A percentile compares a stretch with the other conserved stretches of the same genome.
Evolutionary conservation across 2,329 filamentous ascomycete species (phyloP).

Genomic region (Aciculosporium take): DNA sequence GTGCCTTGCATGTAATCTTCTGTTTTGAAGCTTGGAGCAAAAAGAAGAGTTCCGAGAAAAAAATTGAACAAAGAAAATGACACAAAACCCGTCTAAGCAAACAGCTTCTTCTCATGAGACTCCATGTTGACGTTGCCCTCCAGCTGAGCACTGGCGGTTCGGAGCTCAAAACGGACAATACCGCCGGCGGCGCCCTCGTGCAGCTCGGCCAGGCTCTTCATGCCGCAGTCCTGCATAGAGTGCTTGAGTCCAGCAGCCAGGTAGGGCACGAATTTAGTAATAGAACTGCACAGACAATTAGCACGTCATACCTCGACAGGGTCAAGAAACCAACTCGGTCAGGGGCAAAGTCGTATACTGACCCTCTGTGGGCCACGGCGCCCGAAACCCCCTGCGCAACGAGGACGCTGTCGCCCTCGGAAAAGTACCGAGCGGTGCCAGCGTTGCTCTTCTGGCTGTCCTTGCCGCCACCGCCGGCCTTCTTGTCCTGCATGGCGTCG

Average conservation of each 20-base stretch:
- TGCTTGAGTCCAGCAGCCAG: constrained; percentile 92
- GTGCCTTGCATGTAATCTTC: too few relatives aligned
- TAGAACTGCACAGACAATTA: constrained; percentile 39
- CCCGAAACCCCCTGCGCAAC: constrained; percentile 95
- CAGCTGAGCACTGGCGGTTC: constrained; percentile 85
- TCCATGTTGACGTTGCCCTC: constrained; percentile 98
- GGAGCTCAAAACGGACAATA: constrained; percentile 78
- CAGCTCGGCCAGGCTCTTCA: constrained; percentile 63
- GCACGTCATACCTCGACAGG: constrained; percentile 8
- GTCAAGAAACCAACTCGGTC: neutral
- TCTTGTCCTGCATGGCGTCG: constrained; percentile 99
- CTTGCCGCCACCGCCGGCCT: constrained; percentile 62
- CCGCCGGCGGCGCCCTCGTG: constrained; percentile 62
- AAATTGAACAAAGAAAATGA: neutral
- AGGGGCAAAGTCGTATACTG: constrained; percentile 10
- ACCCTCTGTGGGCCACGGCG: constrained; percentile 62
- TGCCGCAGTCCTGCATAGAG: constrained; percentile 89
- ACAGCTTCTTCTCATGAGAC: constrained; percentile 99
- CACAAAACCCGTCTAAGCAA: constrained; percentile 44
- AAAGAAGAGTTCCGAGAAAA: neutral
- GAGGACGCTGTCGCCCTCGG: constrained; percentile 84
- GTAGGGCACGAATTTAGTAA: constrained; percentile 94
- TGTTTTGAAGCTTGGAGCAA: too few relatives aligned
- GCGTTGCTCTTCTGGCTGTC: constrained; percentile 74
- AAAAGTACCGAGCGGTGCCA: constrained; percentile 95